Evolutionary conservation across 1,284 basidiomycete species (phyloP).

Genomic region (Phaffia rhodozyma): DNA sequence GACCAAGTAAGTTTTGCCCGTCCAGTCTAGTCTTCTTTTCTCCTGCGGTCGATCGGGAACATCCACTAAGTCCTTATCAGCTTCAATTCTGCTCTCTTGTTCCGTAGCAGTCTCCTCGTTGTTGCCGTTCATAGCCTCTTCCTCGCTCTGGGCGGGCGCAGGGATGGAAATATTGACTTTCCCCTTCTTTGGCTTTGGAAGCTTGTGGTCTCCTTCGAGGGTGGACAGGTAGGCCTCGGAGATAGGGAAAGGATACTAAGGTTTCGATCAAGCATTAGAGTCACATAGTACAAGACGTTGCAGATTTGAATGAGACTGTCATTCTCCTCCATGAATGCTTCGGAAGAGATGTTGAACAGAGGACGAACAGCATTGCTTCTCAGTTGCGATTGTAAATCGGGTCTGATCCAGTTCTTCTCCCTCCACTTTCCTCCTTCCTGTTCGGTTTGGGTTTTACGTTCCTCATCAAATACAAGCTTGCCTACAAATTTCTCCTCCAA

Average conservation of each 20-base stretch:
- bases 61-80: constrained; percentile 36
- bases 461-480: constrained; percentile 30
- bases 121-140: constrained; percentile 23
- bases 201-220: constrained; percentile 35
- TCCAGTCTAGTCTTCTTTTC: constrained; percentile 79
- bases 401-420: constrained; percentile 62
- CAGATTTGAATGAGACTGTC: not conserved
- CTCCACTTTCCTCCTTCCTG: constrained; percentile 42
- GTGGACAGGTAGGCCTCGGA: constrained; percentile 56
- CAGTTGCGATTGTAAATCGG: constrained; percentile 43
- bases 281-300: not conserved
- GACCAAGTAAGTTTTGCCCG: constrained; percentile 78
- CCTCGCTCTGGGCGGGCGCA: constrained; percentile 17
- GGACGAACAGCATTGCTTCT: constrained; percentile 52
- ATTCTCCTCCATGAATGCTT: constrained; percentile 3
- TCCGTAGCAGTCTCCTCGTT: constrained; percentile 25
- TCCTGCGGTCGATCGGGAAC: constrained; percentile 60
- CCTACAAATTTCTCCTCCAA: not conserved
- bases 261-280: not conserved
- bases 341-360: not conserved
- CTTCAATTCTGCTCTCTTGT: constrained; percentile 21
- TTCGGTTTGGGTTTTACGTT: constrained; percentile 44
- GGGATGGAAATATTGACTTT: constrained; percentile 7
- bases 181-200: constrained; percentile 1
- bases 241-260: constrained; percentile 50